Percentiles rank a stretch among this genome's conserved stretches.
Conservation (phyloP, 768 basidiomycete genomes). For the Suillus americanus region DNA sequence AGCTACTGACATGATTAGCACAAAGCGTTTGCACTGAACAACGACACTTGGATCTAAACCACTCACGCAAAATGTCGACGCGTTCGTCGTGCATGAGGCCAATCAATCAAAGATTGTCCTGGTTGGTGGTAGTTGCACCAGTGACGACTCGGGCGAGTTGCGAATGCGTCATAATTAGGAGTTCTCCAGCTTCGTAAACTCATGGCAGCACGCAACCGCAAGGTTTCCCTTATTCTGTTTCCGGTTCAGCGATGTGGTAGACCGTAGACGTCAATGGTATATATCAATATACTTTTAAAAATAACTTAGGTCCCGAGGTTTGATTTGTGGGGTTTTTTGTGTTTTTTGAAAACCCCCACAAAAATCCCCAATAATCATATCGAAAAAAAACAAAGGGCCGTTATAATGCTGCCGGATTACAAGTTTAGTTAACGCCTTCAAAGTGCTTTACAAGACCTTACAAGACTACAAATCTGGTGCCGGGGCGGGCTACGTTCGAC, state of each 20-base stretch:
- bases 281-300: background rate
- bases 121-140: background rate
- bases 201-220: background rate
- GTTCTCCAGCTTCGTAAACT: background rate
- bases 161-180: background rate
- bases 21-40: background rate
- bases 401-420: too few species aligned
- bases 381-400: too few species aligned
- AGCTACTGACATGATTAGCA: background rate
- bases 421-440: too few species aligned
- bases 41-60: background rate
- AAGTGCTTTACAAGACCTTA: too few species aligned
- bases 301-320: background rate
- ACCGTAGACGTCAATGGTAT: background rate
- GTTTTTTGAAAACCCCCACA: too few species aligned
- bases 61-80: background rate
- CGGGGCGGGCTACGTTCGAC: too few species aligned
- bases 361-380: background rate
- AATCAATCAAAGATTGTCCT: background rate
- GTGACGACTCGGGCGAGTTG: background rate
- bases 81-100: background rate
- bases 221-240: too few species aligned
- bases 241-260: background rate
- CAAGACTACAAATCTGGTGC: too few species aligned
- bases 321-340: too few species aligned